These are phyloP conservation scores for Botrytis paeoniae DNA, from an alignment of 2,329 filamentous ascomycete species.

Conservation along the genomic window DNA sequence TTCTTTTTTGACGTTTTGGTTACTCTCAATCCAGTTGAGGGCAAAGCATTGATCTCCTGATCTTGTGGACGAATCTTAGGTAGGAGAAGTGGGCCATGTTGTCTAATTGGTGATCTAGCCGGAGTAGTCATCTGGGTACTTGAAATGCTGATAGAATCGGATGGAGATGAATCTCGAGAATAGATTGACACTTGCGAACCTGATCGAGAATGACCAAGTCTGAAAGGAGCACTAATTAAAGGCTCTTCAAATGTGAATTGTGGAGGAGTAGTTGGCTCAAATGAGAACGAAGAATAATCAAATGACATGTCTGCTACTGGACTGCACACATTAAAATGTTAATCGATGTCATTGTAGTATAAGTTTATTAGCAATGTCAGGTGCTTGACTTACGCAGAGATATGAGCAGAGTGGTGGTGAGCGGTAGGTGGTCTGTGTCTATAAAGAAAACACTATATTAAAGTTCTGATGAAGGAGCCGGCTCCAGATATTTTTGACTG, in stretches of 20 bases:
- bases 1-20: constrained; percentile 43
- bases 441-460: constrained; percentile 32
- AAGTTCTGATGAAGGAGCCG: constrained; percentile 34
- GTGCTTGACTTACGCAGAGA: constrained; percentile 29
- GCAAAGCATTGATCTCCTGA: constrained; percentile 64
- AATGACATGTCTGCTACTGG: constrained; percentile 60
- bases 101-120: constrained; percentile 67
- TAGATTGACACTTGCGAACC: constrained; percentile 46
- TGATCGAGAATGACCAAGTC: constrained; percentile 41
- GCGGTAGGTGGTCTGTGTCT: constrained; percentile 22
- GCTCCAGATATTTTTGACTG: constrained; percentile 31
- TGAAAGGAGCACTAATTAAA: constrained; percentile 53
- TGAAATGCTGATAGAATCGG: constrained; percentile 52
- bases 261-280: constrained; percentile 50
- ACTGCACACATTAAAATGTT: constrained; percentile 41
- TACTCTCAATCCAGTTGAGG: constrained; percentile 46
- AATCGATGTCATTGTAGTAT: constrained; percentile 15
- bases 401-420: constrained; percentile 20
- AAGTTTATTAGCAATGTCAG: neutral
- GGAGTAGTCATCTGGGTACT: constrained; percentile 69
- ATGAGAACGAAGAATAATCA: constrained; percentile 55
- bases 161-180: constrained; percentile 63
- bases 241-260: constrained; percentile 56
- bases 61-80: constrained; percentile 86
- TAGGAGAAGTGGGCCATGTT: constrained; percentile 75